Conservation (phyloP, 768 basidiomycete species). For the Psilocybe tampanensis region DNA sequence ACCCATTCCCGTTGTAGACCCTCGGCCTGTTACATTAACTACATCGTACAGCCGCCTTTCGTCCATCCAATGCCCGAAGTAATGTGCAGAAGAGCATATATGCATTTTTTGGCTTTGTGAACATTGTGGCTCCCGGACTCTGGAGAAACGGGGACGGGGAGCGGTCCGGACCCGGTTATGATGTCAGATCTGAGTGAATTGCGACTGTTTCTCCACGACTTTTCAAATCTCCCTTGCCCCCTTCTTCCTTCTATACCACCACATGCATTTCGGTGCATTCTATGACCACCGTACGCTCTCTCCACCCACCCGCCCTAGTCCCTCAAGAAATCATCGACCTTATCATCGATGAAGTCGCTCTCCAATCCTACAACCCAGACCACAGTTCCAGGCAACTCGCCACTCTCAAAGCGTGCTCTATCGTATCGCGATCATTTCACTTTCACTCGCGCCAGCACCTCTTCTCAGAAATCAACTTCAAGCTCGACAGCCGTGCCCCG, state of each 20-base stretch:
- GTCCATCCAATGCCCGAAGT: too few species aligned
- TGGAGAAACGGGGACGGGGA: neutral
- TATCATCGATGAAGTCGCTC: conserved; percentile 4
- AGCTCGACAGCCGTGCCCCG: neutral
- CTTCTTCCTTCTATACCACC: neutral
- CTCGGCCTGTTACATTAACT: too few species aligned
- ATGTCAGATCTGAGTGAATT: conserved; percentile 5
- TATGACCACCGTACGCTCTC: too few species aligned
- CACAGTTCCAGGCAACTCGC: neutral
- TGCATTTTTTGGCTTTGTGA: neutral
- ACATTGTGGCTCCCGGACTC: neutral
- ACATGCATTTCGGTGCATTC: neutral
- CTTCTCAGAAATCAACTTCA: neutral
- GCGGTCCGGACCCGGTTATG: conserved; percentile 2
- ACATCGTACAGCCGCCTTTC: too few species aligned
- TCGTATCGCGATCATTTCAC: conserved; percentile 1
- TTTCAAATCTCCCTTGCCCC: too few species aligned
- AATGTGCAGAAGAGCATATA: neutral
- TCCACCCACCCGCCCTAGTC: neutral
- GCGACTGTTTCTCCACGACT: neutral
- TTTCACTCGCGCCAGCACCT: neutral
- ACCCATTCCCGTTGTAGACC: too few species aligned
- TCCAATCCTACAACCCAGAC: neutral
- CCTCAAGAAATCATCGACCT: conserved; percentile 5
- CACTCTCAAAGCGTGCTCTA: neutral